Conservation (phyloP, 306 rosid species). For the Alnus rubra region DNA sequence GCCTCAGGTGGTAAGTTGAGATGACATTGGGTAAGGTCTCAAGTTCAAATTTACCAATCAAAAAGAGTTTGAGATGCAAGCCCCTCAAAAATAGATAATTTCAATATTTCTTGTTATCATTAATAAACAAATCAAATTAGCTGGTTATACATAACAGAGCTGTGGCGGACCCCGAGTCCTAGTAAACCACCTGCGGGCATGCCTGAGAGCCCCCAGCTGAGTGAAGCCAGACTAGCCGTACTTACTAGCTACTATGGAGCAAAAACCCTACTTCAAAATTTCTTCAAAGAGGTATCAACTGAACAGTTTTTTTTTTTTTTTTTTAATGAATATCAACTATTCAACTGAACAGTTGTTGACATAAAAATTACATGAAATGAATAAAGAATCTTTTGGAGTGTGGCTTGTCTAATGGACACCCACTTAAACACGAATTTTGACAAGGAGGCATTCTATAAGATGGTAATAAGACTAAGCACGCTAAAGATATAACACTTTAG, state of each 20-base stretch:
- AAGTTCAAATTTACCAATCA: slow-evolving; percentile 2
- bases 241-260: not conserved
- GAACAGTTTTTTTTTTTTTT: too few relatives aligned
- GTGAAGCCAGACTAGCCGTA: not conserved
- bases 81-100: not conserved
- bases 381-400: not conserved
- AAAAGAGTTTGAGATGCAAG: not conserved
- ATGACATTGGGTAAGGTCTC: not conserved
- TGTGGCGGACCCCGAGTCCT: not conserved
- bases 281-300: not conserved
- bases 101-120: not conserved
- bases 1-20: not conserved
- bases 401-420: not conserved
- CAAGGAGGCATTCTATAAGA: slow-evolving; percentile 5
- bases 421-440: not conserved
- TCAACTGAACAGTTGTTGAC: not conserved
- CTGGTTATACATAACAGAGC: not conserved
- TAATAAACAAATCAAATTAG: not conserved
- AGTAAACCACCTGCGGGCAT: not conserved
- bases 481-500: slow-evolving; percentile 2
- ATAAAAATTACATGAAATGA: not conserved
- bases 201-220: not conserved
- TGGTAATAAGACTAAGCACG: slow-evolving; percentile 2
- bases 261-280: not conserved
- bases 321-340: too few relatives aligned